Evolutionary conservation across 345 rosid genomes (phyloP).

Genomic region (Trapa bicornis): DNA sequence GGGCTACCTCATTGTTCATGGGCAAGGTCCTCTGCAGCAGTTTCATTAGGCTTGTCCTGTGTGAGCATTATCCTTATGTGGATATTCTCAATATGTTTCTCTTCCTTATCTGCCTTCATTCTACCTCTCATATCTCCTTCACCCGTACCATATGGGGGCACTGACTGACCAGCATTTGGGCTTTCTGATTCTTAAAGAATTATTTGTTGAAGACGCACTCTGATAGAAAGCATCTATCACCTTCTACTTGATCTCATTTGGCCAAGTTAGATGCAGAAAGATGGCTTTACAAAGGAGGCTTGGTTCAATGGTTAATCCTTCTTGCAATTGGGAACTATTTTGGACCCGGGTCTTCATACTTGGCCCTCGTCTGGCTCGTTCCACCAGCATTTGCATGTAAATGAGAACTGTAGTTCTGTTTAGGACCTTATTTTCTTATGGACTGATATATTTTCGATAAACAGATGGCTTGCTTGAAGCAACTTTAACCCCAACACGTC

Average conservation of each 20-base stretch:
- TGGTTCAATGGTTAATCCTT: constrained; percentile 74
- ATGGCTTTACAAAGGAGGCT: constrained; percentile 86
- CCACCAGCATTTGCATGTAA: constrained; percentile 98
- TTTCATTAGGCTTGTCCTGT: constrained; percentile 55
- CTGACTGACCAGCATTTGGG: constrained; percentile 78
- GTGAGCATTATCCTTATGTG: constrained; percentile 53
- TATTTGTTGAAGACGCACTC: constrained; percentile 36
- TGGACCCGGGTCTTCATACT: constrained; percentile 61
- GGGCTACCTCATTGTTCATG: constrained; percentile 70
- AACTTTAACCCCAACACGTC: constrained; percentile 66
- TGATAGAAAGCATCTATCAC: constrained; percentile 37
- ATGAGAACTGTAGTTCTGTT: constrained; percentile 10
- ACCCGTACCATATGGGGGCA: constrained; percentile 82
- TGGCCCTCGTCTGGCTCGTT: constrained; percentile 79
- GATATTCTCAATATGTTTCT: constrained; percentile 66
- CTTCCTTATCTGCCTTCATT: constrained; percentile 51
- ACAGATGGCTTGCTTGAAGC: constrained; percentile 95
- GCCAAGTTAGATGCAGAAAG: constrained; percentile 83
- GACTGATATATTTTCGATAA: constrained; percentile 10
- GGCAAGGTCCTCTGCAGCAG: constrained; percentile 65
- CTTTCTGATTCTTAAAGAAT: constrained; percentile 34
- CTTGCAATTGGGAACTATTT: constrained; percentile 58
- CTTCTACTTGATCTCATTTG: constrained; percentile 34
- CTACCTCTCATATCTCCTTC: constrained; percentile 62
- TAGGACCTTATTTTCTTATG: background rate